Evolutionary conservation across 83 land plant genomes (phyloP).

Genomic region (Diphasiastrum complanatum): DNA sequence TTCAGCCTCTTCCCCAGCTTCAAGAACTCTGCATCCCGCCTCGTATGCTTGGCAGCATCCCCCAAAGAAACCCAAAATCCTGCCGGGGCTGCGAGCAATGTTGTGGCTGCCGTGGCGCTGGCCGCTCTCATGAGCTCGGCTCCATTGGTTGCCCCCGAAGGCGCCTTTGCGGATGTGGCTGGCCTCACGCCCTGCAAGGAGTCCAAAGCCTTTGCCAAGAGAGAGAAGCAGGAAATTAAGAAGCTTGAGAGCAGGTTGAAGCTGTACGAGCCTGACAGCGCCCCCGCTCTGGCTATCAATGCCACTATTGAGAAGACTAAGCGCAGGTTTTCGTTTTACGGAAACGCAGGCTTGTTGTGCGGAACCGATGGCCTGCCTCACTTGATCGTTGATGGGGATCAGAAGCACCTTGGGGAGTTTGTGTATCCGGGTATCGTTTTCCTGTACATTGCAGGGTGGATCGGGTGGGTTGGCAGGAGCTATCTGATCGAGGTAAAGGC

Average conservation of each 20-base stretch:
- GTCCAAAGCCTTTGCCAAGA: slow-evolving; percentile 78
- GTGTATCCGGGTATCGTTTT: slow-evolving; percentile 77
- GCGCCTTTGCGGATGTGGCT: slow-evolving; percentile 71
- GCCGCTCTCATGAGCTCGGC: slow-evolving; percentile 52
- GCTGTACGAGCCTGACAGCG: slow-evolving; percentile 68
- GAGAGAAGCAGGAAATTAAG: slow-evolving; percentile 83
- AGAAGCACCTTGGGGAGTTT: slow-evolving; percentile 92
- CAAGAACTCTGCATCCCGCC: too few relatives aligned
- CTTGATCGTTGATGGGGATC: slow-evolving; percentile 86
- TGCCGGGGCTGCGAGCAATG: slow-evolving; percentile 32
- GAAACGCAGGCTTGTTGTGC: slow-evolving; percentile 67
- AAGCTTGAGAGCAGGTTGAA: slow-evolving; percentile 61
- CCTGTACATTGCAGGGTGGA: slow-evolving; percentile 93
- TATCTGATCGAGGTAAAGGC: slow-evolving; percentile 64
- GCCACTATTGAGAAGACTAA: slow-evolving; percentile 91
- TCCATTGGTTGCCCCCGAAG: slow-evolving; percentile 40
- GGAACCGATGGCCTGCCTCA: slow-evolving; percentile 90
- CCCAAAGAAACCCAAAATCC: too few relatives aligned
- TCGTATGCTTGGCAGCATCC: too few relatives aligned
- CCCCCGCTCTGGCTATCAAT: slow-evolving; percentile 85
- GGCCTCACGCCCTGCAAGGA: slow-evolving; percentile 92
- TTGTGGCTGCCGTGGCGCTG: slow-evolving; percentile 72
- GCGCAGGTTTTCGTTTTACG: slow-evolving; percentile 70
- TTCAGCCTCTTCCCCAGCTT: too few relatives aligned
- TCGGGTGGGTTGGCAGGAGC: slow-evolving; percentile 89